A percentile compares a stretch with the other conserved stretches of the same genome.
Evolutionary conservation across 371 early-diverging fungal species (phyloP).

Genomic region (Syncephalastrum sp.): DNA sequence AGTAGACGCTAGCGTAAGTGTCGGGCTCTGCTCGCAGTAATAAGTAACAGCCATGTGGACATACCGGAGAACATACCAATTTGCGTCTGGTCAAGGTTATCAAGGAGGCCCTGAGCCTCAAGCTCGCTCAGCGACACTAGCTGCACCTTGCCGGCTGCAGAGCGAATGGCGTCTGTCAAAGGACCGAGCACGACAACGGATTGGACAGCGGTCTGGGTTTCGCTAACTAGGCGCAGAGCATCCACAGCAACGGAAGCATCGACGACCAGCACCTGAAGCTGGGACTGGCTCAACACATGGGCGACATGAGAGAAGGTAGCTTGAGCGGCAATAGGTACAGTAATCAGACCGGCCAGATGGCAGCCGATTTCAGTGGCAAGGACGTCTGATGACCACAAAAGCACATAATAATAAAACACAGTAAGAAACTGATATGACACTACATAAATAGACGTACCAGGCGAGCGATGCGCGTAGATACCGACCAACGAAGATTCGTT

Average conservation of each 20-base stretch:
- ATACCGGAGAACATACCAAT: too few relatives aligned
- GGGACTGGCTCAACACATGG: slow-evolving; percentile 27
- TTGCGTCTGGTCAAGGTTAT: too few relatives aligned
- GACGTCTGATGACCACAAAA: slow-evolving; percentile 22
- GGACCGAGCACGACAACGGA: slow-evolving; percentile 32
- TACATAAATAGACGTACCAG: slow-evolving; percentile 25
- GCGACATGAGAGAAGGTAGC: slow-evolving; percentile 28
- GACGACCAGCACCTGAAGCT: slow-evolving; percentile 29
- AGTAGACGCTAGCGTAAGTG: too few relatives aligned
- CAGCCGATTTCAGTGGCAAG: slow-evolving; percentile 40
- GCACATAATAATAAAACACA: slow-evolving; percentile 9
- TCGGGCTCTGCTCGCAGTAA: too few relatives aligned
- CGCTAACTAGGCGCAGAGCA: slow-evolving; percentile 18
- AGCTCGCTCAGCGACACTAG: too few relatives aligned
- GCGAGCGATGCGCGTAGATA: slow-evolving; percentile 45
- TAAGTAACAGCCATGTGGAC: too few relatives aligned
- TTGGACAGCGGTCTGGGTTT: slow-evolving; percentile 20
- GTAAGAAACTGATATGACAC: too few relatives aligned
- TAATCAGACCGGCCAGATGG: slow-evolving; percentile 36
- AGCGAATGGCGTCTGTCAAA: slow-evolving; percentile 5
- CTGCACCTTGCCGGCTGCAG: too few relatives aligned
- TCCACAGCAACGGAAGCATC: slow-evolving; percentile 19
- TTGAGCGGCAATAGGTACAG: slow-evolving; percentile 41
- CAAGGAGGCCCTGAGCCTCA: too few relatives aligned
- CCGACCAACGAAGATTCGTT: slow-evolving; percentile 50